phyloP scores from a whole-genome alignment of 306 rosid genomes.

The Comarum palustre region DNA sequence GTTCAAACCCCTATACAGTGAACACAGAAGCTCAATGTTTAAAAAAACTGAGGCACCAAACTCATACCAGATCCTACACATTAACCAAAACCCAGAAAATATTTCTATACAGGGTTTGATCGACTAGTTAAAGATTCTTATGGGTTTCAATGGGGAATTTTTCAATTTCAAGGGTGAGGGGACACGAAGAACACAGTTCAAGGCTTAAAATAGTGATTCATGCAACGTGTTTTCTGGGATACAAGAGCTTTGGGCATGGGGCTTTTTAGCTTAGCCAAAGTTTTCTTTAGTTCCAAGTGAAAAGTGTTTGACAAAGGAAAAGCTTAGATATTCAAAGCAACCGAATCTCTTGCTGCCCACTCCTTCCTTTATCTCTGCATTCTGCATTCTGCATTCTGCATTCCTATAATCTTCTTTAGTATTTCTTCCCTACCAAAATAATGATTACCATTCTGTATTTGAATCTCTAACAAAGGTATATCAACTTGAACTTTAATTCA shows the following conservation, averaged over 20 bases:
- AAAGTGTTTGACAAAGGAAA: conserved; percentile 15
- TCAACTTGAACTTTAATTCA: too few species aligned
- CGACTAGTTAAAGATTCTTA: background rate
- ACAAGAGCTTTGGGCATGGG: conserved; percentile 41
- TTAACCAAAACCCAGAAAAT: conserved; percentile 4
- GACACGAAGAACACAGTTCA: conserved; percentile 49
- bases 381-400: conserved; percentile 9
- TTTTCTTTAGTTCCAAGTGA: conserved; percentile 40
- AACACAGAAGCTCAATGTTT: conserved; percentile 3
- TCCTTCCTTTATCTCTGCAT: conserved; percentile 1
- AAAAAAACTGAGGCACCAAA: conserved; percentile 6
- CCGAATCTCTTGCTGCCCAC: conserved; percentile 44
- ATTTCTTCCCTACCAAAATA: background rate
- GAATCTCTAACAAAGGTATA: too few species aligned
- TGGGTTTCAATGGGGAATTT: background rate
- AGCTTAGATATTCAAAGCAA: conserved; percentile 36
- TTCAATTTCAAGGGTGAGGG: conserved; percentile 21
- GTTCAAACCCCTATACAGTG: background rate
- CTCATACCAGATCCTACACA: conserved; percentile 10
- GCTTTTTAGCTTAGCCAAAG: conserved; percentile 30
- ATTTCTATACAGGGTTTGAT: background rate
- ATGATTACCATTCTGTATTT: background rate
- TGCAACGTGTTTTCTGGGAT: conserved; percentile 59
- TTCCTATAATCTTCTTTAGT: background rate
- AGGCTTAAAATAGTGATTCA: conserved; percentile 20